Evolutionary conservation across 352 stramenopile genomes (phyloP).

Genomic region (Poterioochromonas sp.): DNA sequence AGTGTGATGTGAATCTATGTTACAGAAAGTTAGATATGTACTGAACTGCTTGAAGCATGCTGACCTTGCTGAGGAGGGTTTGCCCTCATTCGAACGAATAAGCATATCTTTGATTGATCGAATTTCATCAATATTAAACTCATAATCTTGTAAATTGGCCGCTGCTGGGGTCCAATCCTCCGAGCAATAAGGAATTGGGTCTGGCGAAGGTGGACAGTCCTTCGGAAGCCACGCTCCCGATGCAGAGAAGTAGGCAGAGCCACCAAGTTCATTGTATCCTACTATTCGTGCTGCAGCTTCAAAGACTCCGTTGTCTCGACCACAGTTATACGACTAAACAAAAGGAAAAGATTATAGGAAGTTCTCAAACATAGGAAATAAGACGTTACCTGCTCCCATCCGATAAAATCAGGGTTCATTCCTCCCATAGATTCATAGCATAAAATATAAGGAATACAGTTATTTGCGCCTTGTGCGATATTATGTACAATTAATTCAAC

Average conservation of each 20-base stretch:
- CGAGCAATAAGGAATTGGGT: neutral
- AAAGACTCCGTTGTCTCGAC: neutral
- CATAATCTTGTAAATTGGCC: neutral
- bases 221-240: neutral
- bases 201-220: slow-evolving; percentile 5
- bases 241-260: slow-evolving; percentile 1
- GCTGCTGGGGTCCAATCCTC: slow-evolving; percentile 1
- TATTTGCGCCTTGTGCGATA: slow-evolving; percentile 28
- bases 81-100: neutral
- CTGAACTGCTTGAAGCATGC: too few species aligned
- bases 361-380: neutral
- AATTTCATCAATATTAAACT: neutral
- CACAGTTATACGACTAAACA: slow-evolving; percentile 28
- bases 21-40: too few species aligned
- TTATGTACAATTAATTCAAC: slow-evolving; percentile 36
- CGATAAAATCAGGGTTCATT: neutral
- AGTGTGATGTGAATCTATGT: neutral
- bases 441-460: slow-evolving; percentile 13
- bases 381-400: slow-evolving; percentile 1
- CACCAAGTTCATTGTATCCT: neutral
- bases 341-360: neutral
- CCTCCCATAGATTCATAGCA: slow-evolving; percentile 31
- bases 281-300: neutral
- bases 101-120: neutral
- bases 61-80: neutral